These are phyloP conservation scores for Mortierella antarctica DNA, from an alignment of 192 early-diverging fungal genomes.

Conservation along the genomic window DNA sequence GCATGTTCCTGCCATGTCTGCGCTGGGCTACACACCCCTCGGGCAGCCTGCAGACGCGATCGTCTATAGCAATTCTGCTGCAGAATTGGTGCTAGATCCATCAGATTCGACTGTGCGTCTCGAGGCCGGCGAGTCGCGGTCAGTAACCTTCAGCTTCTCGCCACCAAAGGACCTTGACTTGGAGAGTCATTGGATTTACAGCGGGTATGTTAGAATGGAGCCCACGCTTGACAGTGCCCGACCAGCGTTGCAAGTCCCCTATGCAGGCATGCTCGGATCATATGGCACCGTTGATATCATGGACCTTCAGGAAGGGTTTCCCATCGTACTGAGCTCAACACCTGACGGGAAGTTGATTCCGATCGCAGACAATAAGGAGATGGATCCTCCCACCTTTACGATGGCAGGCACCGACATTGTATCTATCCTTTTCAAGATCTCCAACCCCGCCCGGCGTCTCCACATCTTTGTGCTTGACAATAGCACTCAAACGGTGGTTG, in stretches of 20 bases:
- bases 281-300: slow-evolving; percentile 43
- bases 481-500: slow-evolving; percentile 2
- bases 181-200: slow-evolving; percentile 34
- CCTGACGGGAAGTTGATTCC: slow-evolving; percentile 16
- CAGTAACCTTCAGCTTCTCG: slow-evolving; percentile 46
- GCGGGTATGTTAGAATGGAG: slow-evolving; percentile 12
- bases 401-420: slow-evolving; percentile 17
- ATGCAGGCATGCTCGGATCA: slow-evolving; percentile 47
- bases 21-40: slow-evolving; percentile 46
- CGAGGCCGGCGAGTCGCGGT: slow-evolving; percentile 18
- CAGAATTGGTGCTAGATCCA: slow-evolving; percentile 33
- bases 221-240: slow-evolving; percentile 5
- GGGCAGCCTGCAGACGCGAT: slow-evolving; percentile 17
- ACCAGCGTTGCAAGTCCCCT: slow-evolving; percentile 33
- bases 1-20: slow-evolving; percentile 53
- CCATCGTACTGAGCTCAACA: slow-evolving; percentile 24
- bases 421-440: slow-evolving; percentile 27
- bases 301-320: slow-evolving; percentile 27
- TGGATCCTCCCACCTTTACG: slow-evolving; percentile 5
- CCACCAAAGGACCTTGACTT: slow-evolving; percentile 43
- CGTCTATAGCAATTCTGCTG: slow-evolving; percentile 17
- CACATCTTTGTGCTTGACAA: slow-evolving; percentile 21
- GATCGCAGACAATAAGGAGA: background rate
- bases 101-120: slow-evolving; percentile 16
- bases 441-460: slow-evolving; percentile 30